phyloP scores from a whole-genome alignment of 306 rosid species.

The Carpinus viminea region DNA sequence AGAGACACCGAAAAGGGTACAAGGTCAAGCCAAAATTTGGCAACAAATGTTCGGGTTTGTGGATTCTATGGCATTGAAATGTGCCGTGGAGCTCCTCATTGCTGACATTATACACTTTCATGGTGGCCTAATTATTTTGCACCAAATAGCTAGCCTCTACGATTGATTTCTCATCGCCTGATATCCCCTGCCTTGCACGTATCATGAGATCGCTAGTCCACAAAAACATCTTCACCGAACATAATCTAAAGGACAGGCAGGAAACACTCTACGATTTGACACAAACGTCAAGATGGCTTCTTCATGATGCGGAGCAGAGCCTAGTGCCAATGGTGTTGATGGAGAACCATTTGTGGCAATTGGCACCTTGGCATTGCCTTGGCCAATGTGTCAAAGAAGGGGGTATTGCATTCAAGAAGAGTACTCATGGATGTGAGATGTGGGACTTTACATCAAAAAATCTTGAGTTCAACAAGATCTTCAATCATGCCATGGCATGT shows the following conservation, averaged over 20 bases:
- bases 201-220: conserved; percentile 29
- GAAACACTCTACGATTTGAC: conserved; percentile 30
- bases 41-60: not conserved
- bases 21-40: conserved; percentile 26
- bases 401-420: conserved; percentile 25
- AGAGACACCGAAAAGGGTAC: not conserved
- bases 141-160: conserved; percentile 25
- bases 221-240: conserved; percentile 18
- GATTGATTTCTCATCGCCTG: conserved; percentile 10
- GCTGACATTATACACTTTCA: conserved; percentile 37
- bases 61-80: conserved; percentile 35
- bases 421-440: conserved; percentile 33
- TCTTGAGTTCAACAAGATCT: conserved; percentile 15
- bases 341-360: conserved; percentile 20
- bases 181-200: conserved; percentile 26
- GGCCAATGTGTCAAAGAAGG: conserved; percentile 36
- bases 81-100: conserved; percentile 36
- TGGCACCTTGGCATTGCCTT: conserved; percentile 36
- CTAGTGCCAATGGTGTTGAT: conserved; percentile 14
- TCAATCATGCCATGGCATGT: conserved; percentile 34
- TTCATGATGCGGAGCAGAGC: conserved; percentile 18
- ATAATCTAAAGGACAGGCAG: conserved; percentile 2
- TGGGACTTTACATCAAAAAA: conserved; percentile 33
- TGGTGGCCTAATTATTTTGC: conserved; percentile 15
- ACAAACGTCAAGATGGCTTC: conserved; percentile 27